Percentiles rank a stretch among this genome's conserved stretches.
These are phyloP conservation scores for Pleurotus ostreatus DNA, from an alignment of 768 basidiomycete species.

Conservation along the genomic window DNA sequence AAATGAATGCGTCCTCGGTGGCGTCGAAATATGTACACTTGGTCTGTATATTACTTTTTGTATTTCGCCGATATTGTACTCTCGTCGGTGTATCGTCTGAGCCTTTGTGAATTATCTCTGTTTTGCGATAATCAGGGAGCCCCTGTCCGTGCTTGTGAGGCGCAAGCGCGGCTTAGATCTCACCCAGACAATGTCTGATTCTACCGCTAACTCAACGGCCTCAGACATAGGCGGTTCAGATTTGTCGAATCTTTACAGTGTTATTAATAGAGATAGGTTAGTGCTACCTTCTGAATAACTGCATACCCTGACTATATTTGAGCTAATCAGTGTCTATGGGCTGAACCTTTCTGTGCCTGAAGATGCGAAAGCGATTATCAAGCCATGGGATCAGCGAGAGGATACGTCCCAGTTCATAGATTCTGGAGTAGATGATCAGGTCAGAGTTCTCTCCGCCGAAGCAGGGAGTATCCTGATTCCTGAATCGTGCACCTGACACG, in stretches of 20 bases:
- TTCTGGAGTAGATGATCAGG: constrained; percentile 86
- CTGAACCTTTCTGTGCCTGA: constrained; percentile 80
- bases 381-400: constrained; percentile 79
- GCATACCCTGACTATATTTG: not conserved
- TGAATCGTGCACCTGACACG: too few species aligned
- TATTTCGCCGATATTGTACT: too few species aligned
- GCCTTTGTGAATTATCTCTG: too few species aligned
- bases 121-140: too few species aligned
- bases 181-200: constrained; percentile 14
- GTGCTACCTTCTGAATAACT: constrained; percentile 14
- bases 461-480: not conserved
- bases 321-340: constrained; percentile 65
- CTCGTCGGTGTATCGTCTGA: too few species aligned
- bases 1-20: too few species aligned
- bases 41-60: too few species aligned
- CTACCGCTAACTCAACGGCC: constrained; percentile 35
- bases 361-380: constrained; percentile 70
- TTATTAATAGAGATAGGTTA: constrained; percentile 69
- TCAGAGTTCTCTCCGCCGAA: constrained; percentile 17
- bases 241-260: constrained; percentile 48
- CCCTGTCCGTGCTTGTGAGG: not conserved
- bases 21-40: too few species aligned
- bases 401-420: constrained; percentile 62
- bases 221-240: constrained; percentile 44
- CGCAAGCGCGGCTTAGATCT: not conserved